These are phyloP conservation scores for Microsporum ferrugineum DNA, from an alignment of 2,329 filamentous ascomycete genomes.

Conservation along the genomic window DNA sequence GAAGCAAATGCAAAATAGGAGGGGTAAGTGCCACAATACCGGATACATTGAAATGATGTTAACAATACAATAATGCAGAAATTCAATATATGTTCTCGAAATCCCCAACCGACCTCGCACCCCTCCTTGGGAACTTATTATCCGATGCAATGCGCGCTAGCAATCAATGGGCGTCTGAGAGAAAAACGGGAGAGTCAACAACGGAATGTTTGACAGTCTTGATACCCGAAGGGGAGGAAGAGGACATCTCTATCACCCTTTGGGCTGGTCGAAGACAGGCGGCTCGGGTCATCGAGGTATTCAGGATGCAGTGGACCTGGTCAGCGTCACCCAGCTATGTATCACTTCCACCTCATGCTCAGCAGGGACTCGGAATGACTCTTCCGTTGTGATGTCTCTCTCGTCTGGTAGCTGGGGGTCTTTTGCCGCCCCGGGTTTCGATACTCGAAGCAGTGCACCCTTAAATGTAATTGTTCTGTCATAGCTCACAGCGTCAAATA, in stretches of 20 bases:
- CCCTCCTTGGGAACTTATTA: not conserved
- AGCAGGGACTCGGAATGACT: too few relatives aligned
- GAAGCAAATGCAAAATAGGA: too few relatives aligned
- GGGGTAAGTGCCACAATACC: not conserved
- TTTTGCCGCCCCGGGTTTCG: too few relatives aligned
- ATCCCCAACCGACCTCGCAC: not conserved
- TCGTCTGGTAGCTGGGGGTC: too few relatives aligned
- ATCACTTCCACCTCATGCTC: too few relatives aligned
- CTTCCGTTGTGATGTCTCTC: too few relatives aligned
- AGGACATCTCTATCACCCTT: not conserved
- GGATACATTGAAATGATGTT: not conserved
- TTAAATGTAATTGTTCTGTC: too few relatives aligned
- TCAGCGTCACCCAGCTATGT: too few relatives aligned
- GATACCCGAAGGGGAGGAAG: not conserved
- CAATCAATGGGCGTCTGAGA: not conserved
- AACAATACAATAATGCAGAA: not conserved
- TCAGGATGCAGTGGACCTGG: not conserved
- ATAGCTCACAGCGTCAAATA: too few relatives aligned
- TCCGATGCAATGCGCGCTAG: not conserved
- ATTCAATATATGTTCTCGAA: constrained; percentile 1
- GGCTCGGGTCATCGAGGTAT: not conserved
- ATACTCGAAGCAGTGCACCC: too few relatives aligned
- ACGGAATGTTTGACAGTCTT: not conserved
- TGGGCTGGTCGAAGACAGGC: not conserved
- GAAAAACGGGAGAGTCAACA: not conserved